Percentiles rank a stretch among this genome's conserved stretches.
Evolutionary conservation across 192 early-diverging fungal species (phyloP).

Genomic region (Coemansia sp.): DNA sequence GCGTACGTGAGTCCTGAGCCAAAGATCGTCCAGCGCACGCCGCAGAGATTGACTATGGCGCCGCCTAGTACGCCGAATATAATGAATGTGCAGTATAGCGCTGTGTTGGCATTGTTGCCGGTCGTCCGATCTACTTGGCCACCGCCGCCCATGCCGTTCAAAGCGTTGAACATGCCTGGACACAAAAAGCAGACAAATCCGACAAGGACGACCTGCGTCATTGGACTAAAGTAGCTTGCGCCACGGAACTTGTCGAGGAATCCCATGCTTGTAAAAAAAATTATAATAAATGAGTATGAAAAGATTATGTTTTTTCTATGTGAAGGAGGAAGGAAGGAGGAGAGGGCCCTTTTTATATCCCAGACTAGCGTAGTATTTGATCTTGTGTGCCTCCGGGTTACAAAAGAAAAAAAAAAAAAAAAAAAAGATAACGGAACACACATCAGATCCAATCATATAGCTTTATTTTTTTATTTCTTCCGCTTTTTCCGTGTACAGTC

Average conservation of each 20-base stretch:
- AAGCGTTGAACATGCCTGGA: conserved; percentile 76
- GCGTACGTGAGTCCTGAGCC: conserved; percentile 67
- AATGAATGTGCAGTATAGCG: conserved; percentile 75
- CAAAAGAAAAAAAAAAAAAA: no score
- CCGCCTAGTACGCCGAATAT: conserved; percentile 75
- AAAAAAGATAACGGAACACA: no score
- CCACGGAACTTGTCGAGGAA: conserved; percentile 10
- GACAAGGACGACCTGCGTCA: conserved; percentile 68
- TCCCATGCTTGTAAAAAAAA: conserved; percentile 12
- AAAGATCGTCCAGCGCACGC: conserved; percentile 66
- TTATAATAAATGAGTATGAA: not conserved
- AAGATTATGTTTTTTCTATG: not conserved
- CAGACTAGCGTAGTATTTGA: no score
- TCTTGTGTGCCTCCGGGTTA: no score
- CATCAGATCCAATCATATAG: no score
- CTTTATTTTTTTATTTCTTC: not conserved
- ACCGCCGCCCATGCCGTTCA: conserved; percentile 65
- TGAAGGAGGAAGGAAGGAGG: not conserved
- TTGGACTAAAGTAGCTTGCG: conserved; percentile 55
- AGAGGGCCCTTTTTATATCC: no score
- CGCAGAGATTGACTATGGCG: conserved; percentile 74
- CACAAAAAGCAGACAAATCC: conserved; percentile 75
- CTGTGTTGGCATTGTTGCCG: conserved; percentile 71
- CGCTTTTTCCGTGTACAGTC: conserved; percentile 2
- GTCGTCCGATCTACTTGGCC: conserved; percentile 62